Percentiles rank a stretch among this genome's conserved stretches.
phyloP scores from a whole-genome alignment of 345 rosid genomes.

The Acer yangbiense region DNA sequence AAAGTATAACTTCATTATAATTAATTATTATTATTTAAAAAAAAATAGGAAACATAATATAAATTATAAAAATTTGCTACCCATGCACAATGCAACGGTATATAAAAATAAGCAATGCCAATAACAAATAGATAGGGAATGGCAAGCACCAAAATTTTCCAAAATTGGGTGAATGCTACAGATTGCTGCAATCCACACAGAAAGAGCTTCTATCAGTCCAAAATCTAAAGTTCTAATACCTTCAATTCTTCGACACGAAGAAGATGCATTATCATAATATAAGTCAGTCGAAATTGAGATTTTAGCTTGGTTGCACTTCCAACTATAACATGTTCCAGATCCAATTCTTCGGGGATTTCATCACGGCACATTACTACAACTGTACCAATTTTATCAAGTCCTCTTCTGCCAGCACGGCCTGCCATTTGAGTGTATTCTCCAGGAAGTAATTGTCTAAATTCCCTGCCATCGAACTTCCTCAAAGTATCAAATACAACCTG shows the following conservation, averaged over 20 bases:
- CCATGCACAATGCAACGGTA: constrained; percentile 1
- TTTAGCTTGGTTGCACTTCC: constrained; percentile 85
- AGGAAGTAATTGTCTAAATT: constrained; percentile 78
- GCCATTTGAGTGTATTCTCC: constrained; percentile 99
- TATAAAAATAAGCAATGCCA: neutral
- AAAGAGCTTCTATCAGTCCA: constrained; percentile 4
- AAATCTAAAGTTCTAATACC: constrained; percentile 45
- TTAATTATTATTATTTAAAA: neutral
- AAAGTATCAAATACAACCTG: constrained; percentile 93
- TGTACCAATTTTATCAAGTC: constrained; percentile 94
- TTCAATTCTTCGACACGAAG: constrained; percentile 98
- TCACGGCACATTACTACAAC: constrained; percentile 94
- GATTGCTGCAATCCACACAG: neutral
- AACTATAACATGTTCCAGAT: constrained; percentile 60
- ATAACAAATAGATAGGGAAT: constrained; percentile 20
- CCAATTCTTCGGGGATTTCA: constrained; percentile 81
- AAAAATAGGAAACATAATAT: neutral
- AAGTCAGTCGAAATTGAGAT: constrained; percentile 96
- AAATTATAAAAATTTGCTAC: neutral
- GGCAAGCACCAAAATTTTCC: constrained; percentile 5
- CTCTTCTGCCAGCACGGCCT: constrained; percentile 99
- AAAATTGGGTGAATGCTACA: neutral
- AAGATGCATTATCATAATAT: constrained; percentile 95
- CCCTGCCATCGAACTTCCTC: constrained; percentile 96
- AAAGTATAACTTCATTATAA: neutral